Base-by-base conservation (phyloP, 202 grass and related monocot species). In the Zoysia matrella region DNA sequence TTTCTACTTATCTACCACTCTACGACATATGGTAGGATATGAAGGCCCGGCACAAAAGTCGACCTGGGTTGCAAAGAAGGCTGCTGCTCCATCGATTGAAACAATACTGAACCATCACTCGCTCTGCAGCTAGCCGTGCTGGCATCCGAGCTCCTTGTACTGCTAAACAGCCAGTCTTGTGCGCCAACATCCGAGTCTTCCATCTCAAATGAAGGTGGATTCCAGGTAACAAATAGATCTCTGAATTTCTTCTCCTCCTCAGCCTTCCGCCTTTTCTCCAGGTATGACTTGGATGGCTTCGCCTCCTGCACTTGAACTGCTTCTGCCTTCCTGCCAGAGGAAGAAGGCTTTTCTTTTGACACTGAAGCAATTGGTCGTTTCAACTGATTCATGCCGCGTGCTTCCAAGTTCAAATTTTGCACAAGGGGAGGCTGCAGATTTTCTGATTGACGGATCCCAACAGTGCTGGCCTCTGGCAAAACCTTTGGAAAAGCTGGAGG, bases 201-300 rank as follows among this genome's bases (percentile, higher is more conserved):
- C 13, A 67, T 64, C 65, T 84, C 71, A 40, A 89, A 13, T 3
- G 11, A 47, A 44, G 71, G 6, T 3, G 88, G 78, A 46, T 88
- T 79, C 95, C 92, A 94, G 80, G 78, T 93, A 52, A 86, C 79
- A 52, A 93, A 80, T 47, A 98, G 80, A 60, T 93, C 86, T 46
- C 55, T 69, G 4, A 86, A 80, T 50, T 88, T 88, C 54, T 41
- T 86, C n/a, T 84, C 83, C 80, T 90, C 86, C 15, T 87, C 72
- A 44, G 72, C 79, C 77, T 91, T 88, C 13, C 60, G 80, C n/a
- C 53, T 88, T 70, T 78, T 84, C 71, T 83, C 90, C 36, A 76
- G 9, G 6, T 85, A 63, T 2, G 78, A 84, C 58, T 47, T 76
- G 0, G 86, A 84, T 3, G 68, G 81, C 46, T 86, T 85, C 6